phyloP scores from a whole-genome alignment of 1,139 yeast species.

The Geotrichum citri-aurantii region DNA sequence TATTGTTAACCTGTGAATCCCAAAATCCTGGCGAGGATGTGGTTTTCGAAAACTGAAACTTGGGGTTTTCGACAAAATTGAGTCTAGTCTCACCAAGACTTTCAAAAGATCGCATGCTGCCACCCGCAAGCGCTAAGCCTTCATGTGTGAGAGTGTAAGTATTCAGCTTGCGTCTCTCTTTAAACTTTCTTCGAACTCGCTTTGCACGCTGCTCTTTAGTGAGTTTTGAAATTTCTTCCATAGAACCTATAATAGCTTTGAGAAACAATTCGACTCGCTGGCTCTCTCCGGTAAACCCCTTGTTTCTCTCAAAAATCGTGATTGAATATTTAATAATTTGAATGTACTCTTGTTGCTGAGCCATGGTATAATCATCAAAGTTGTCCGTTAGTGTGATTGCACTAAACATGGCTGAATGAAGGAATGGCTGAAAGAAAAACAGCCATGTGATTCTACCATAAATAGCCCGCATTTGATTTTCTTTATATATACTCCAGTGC shows the following conservation, averaged over 20 bases:
- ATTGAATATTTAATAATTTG: neutral
- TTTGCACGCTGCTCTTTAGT: neutral
- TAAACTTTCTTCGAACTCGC: neutral
- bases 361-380: conserved; percentile 20
- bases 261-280: conserved; percentile 1
- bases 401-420: conserved; percentile 26
- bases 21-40: neutral
- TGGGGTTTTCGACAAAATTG: neutral
- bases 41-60: neutral
- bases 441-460: conserved; percentile 23
- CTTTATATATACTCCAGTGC: neutral
- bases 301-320: neutral
- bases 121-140: neutral
- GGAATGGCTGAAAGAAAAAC: conserved; percentile 21
- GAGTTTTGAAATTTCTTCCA: neutral
- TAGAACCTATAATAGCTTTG: neutral
- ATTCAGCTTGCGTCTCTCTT: neutral
- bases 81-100: neutral
- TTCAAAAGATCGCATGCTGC: neutral
- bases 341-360: conserved; percentile 13
- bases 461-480: neutral
- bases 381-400: conserved; percentile 24
- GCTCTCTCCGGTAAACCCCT: neutral
- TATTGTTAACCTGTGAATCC: neutral
- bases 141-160: neutral